Percentiles rank a stretch among this genome's conserved stretches.
These are phyloP conservation scores for Hydrangea macrophylla DNA, from an alignment of 148 eudicot genomes.

Conservation along the genomic window DNA sequence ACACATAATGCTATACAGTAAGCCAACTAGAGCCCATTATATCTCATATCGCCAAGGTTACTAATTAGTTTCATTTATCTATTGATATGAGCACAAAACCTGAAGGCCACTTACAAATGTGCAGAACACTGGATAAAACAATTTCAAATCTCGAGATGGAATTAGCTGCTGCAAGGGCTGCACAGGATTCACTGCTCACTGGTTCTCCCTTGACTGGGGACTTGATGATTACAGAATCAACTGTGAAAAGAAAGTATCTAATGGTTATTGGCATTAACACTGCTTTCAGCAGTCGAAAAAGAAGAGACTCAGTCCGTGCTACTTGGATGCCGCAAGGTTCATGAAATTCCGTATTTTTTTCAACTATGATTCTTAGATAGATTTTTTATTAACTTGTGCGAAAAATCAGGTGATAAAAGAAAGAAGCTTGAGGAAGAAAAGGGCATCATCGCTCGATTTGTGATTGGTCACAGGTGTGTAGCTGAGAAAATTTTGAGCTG, in stretches of 20 bases:
- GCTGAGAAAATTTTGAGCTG: not conserved
- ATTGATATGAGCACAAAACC: not conserved
- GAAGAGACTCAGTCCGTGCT: constrained; percentile 25
- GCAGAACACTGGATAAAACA: constrained; percentile 20
- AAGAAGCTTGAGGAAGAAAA: constrained; percentile 26
- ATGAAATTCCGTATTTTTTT: not conserved
- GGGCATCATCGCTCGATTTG: constrained; percentile 25
- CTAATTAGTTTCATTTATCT: not conserved
- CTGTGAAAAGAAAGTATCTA: constrained; percentile 16
- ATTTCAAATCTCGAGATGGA: constrained; percentile 24
- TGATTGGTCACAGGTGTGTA: constrained; percentile 25
- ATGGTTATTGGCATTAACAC: constrained; percentile 31
- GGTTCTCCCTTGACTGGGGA: constrained; percentile 11
- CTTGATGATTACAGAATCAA: not conserved
- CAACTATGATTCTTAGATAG: not conserved
- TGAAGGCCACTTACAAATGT: constrained; percentile 5
- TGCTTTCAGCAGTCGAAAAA: constrained; percentile 24
- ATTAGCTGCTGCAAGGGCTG: constrained; percentile 24
- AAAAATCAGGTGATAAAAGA: constrained; percentile 14
- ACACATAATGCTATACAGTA: constrained; percentile 2
- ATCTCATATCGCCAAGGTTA: not conserved
- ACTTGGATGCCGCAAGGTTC: constrained; percentile 31
- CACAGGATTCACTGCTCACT: constrained; percentile 13
- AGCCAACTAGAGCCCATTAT: not conserved
- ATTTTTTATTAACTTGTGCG: not conserved